Evolutionary conservation across 2,329 filamentous ascomycete genomes (phyloP), one percentile per base, ranked within the genome.

Genomic region (Gaeumannomyces sp.): DNA sequence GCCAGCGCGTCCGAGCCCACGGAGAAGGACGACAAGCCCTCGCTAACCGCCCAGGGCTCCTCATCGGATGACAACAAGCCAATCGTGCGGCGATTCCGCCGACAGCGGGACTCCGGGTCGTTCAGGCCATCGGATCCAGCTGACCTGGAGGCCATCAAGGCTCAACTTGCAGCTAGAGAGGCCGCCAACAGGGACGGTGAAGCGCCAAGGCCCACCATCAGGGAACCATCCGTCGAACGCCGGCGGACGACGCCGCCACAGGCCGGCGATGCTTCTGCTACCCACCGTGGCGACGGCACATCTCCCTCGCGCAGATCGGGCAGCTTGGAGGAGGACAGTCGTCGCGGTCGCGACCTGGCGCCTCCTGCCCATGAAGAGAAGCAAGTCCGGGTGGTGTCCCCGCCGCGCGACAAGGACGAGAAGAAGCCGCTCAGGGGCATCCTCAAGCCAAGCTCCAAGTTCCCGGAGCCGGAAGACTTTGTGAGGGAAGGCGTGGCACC

Each of bases 401-500:
- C 91, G 1, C 89, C 89, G 65, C 76, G 83, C 64, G 80, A 86
- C 66, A 83, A 86, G 71, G 78, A 81, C 27, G 89, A 91, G 25
- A 83, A 84, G 57, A 65, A 62, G 65, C 84, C 86, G 25, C 85
- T 92, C 66, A 95, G 90, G 75, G 89, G 93, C 22, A 98, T 98
- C 65, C 81, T 98, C 59, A 95, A 96, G 75, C 93, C 94, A 0
- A 92, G 87, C 22, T 82, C 84, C 31, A 90, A 89, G 71, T 98
- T 97, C 71, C 94, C 94, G 0, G 93, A 97, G 72, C 90, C 97
- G 67, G 85, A 87, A 0, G 89, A 93, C 69, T 89, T 92, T 0
- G 83, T 96, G 50, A 86, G 93, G 27, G 94, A 97, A 75, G 94
- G 93, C 22, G 94, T 97, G 8, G 93, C 93, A 2, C 93, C 93